Evolutionary conservation across 805 yeast genomes (phyloP).

Genomic region (Yamadazyma paraphyllophila): DNA sequence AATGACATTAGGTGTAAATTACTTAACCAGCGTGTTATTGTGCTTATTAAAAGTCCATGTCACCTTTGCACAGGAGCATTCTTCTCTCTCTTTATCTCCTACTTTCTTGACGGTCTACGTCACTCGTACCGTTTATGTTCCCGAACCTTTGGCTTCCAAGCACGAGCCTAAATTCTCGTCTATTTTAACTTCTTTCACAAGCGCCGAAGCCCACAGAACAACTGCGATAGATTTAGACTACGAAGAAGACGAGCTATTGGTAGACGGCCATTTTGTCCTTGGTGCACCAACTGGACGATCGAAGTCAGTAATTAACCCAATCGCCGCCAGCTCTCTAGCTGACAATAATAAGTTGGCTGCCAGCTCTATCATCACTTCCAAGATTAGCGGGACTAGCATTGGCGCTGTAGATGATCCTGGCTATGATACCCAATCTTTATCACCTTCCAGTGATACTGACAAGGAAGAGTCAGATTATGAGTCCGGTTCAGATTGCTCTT

Average conservation of each 20-base stretch:
- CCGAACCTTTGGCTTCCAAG: neutral
- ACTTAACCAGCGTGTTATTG: neutral
- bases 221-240: neutral
- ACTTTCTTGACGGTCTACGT: neutral
- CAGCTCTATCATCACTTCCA: neutral
- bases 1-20: slow-evolving; percentile 1
- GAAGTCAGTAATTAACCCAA: neutral
- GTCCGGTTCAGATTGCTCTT: neutral
- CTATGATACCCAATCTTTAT: neutral
- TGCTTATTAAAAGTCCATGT: neutral
- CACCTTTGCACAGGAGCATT: neutral
- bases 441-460: neutral
- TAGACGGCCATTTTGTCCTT: slow-evolving; percentile 3
- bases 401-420: neutral
- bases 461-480: neutral
- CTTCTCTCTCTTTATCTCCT: neutral
- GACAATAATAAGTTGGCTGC: neutral
- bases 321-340: neutral
- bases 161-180: neutral
- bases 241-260: neutral
- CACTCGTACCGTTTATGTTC: slow-evolving; percentile 1
- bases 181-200: neutral
- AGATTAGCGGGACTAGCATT: neutral
- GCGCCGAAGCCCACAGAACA: neutral
- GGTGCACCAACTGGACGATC: neutral